Evolutionary conservation across 228 moss, liverwort and hornwort species (phyloP), one percentile per base, ranked within the genome.

Genomic region (Sphagnum magellanicum): DNA sequence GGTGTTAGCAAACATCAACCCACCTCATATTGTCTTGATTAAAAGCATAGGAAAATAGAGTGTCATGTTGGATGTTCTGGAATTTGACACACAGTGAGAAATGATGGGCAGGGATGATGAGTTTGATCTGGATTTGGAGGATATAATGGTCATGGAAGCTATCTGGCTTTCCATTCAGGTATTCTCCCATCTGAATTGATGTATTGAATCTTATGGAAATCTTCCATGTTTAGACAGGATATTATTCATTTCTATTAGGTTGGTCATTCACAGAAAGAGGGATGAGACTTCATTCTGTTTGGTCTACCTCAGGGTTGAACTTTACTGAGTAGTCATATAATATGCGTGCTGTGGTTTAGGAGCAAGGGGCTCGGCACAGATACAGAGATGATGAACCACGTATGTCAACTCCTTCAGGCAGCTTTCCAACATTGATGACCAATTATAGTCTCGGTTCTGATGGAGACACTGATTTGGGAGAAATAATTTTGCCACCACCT

Each of bases 161-260:
- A 88, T 88, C 58, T 88, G 88, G 88, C 88, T 79, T 70, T 84
- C 88, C 48, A 68, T 88, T 66, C 88, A 88, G 87, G 87, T 88
- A 55, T 55, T 55, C 12, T 32, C 32, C 32, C 32, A 32, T 32
- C 32, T 32, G 32, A 32, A 32, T 32, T 32, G 32, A 1, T 3
- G 3, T 32, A 32, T 32, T 32, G 32, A 32, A 32, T 32, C 32
- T 32, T 32, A 32, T 32, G 32, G 32, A 32, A 32, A 3, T 32
- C 32, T 1, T 32, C 32, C 32, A 32, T 32, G 32, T 32, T 3
- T 32, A 32, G 32, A 32, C 32, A 2, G 32, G 32, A 32, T 32
- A 32, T 32, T 3, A 32, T 32, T 32, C 32, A 32, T 32, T 32
- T 32, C 32, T 32, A 32, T 32, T 32, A 32, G 32, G 32, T 32